These are phyloP conservation scores for Collariella sp. DNA, from an alignment of 495 filamentous ascomycete species.

Conservation along the genomic window DNA sequence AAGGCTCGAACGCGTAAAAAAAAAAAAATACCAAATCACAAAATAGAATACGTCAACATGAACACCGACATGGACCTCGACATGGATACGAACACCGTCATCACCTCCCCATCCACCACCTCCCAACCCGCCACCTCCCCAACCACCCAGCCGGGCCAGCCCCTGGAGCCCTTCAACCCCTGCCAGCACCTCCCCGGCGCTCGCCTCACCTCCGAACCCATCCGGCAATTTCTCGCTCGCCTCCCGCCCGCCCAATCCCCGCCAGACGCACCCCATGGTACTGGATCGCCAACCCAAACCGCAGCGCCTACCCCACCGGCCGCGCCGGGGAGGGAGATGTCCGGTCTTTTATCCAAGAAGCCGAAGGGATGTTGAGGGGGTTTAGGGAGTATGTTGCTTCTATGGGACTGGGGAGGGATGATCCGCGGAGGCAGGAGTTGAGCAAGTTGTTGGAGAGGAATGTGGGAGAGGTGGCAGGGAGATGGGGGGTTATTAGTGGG, in stretches of 20 bases:
- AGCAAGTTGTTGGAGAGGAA: not conserved
- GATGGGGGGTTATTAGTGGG: not conserved
- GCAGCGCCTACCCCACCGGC: not conserved
- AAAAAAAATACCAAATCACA: no score
- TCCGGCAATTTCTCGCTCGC: not conserved
- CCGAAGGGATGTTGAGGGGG: not conserved
- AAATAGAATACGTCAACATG: no score
- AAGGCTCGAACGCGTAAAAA: no score
- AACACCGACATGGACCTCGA: no score
- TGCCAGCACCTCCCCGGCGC: not conserved
- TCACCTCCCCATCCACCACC: not conserved
- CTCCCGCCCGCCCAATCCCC: not conserved
- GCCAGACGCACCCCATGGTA: not conserved
- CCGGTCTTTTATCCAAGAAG: not conserved
- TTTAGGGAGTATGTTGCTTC: not conserved
- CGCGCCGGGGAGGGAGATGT: not conserved
- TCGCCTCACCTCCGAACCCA: not conserved
- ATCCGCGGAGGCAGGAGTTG: not conserved
- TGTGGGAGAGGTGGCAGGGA: not conserved
- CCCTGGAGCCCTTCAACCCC: not conserved
- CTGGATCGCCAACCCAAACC: conserved; percentile 2
- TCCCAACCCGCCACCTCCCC: no score
- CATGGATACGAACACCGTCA: no score
- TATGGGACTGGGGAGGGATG: not conserved
- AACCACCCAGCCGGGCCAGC: no score